Percentiles rank a stretch among this genome's conserved stretches.
phyloP scores from a whole-genome alignment of 169 alveolate species.

The Plasmodium coatneyi region DNA sequence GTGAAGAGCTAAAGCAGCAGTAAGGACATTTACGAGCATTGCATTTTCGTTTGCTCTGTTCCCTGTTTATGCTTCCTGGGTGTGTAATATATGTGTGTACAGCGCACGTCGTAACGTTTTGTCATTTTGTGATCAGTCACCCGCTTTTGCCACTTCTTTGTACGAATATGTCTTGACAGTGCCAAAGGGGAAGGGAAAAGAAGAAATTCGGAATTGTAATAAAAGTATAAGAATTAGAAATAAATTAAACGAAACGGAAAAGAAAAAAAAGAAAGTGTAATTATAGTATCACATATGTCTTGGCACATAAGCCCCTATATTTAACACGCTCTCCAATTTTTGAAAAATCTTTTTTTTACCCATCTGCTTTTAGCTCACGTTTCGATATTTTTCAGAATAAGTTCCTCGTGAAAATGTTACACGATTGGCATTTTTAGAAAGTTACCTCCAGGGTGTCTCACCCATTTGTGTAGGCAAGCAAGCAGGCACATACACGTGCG shows the following conservation, averaged over 20 bases:
- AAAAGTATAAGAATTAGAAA: not conserved
- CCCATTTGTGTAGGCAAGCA: not conserved
- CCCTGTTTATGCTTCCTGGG: not conserved
- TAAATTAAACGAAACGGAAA: not conserved
- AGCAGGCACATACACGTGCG: not conserved
- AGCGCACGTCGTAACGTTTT: not conserved
- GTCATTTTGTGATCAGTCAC: not conserved
- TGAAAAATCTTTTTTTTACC: not conserved
- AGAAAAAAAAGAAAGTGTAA: not conserved
- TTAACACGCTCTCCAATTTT: not conserved
- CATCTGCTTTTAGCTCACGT: not conserved
- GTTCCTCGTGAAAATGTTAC: not conserved
- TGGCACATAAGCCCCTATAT: not conserved
- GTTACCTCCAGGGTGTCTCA: not conserved
- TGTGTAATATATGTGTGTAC: not conserved
- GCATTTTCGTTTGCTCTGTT: not conserved
- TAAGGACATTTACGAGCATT: not conserved
- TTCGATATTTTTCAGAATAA: not conserved
- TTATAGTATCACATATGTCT: not conserved
- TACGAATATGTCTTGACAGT: not conserved
- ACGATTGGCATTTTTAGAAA: not conserved
- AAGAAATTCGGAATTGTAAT: not conserved
- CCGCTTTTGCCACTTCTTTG: not conserved
- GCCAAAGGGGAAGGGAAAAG: not conserved
- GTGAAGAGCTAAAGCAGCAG: not conserved